These are phyloP conservation scores for Cryptosporidium tyzzeri DNA, from an alignment of 169 alveolate species.

Conservation along the genomic window DNA sequence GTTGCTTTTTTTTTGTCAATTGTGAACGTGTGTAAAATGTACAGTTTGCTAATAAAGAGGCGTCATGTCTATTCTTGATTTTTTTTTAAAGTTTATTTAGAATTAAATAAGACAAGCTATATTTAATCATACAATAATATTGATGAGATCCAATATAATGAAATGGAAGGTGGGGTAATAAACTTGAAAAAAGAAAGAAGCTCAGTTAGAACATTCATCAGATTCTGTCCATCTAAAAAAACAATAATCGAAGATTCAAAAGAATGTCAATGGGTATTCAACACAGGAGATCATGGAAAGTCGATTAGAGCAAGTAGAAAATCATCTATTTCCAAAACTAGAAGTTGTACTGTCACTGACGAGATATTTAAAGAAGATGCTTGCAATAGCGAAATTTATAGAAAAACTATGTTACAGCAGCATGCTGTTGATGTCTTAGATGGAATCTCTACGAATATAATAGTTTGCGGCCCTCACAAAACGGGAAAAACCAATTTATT, in stretches of 20 bases:
- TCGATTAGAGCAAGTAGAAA: constrained; percentile 41
- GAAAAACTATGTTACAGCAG: constrained; percentile 49
- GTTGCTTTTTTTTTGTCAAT: background rate
- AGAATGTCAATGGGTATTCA: constrained; percentile 47
- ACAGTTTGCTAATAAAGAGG: background rate
- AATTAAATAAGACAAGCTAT: background rate
- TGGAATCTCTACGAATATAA: constrained; percentile 67
- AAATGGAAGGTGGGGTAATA: constrained; percentile 48
- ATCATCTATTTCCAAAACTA: constrained; percentile 25
- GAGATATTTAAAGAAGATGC: constrained; percentile 39
- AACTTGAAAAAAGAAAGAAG: constrained; percentile 31
- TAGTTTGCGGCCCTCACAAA: constrained; percentile 73
- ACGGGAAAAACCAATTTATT: constrained; percentile 60
- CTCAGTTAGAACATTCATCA: constrained; percentile 15
- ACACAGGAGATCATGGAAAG: constrained; percentile 1
- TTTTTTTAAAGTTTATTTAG: background rate
- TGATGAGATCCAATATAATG: background rate
- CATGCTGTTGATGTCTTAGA: constrained; percentile 26
- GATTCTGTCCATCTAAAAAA: constrained; percentile 58
- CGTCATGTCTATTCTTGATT: constrained; percentile 12
- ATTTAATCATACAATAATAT: background rate
- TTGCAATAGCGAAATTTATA: constrained; percentile 63
- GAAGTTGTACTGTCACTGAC: constrained; percentile 42
- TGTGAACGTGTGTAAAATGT: constrained; percentile 10
- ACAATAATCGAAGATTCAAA: background rate